A percentile compares a stretch with the other conserved stretches of the same genome.
phyloP scores from a whole-genome alignment of 2,329 filamentous ascomycete genomes.

The Alternaria sp. region DNA sequence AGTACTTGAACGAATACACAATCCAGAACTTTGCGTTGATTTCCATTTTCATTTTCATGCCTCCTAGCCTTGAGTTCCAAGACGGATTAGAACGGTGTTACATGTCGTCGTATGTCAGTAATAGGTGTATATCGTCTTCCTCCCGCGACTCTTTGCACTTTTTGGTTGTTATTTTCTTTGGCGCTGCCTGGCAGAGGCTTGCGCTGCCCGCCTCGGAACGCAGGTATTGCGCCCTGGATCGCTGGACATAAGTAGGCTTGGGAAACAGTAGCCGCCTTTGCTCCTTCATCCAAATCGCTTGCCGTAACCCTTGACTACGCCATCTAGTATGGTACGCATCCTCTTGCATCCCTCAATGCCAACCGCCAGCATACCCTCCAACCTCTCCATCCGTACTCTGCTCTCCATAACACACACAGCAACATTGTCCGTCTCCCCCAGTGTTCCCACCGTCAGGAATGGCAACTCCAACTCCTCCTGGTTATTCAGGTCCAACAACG shows the following conservation, averaged over 20 bases:
- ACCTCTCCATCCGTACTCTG: conserved; percentile 77
- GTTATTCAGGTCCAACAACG: conserved; percentile 79
- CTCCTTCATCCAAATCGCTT: conserved; percentile 42
- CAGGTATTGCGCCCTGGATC: background rate
- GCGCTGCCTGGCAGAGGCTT: background rate
- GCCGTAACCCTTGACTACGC: conserved; percentile 65
- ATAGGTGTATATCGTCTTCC: background rate
- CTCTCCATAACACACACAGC: conserved; percentile 86
- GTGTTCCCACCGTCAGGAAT: conserved; percentile 83
- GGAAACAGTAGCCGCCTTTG: background rate
- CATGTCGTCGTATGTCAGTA: background rate
- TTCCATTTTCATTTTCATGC: background rate
- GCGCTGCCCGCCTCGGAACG: background rate
- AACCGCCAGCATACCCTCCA: conserved; percentile 93
- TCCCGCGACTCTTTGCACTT: background rate
- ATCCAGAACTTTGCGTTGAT: no score
- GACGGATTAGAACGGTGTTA: background rate
- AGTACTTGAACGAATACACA: no score
- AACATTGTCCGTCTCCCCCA: conserved; percentile 77
- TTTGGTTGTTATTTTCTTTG: background rate
- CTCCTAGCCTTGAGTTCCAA: background rate
- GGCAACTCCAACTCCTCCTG: conserved; percentile 89
- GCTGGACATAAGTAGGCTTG: background rate
- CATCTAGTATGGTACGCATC: conserved; percentile 81
- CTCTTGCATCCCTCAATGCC: conserved; percentile 91